Percentiles rank a stretch among this genome's conserved stretches.
These are phyloP conservation scores for Zhuliangozyma blackwelliae DNA, from an alignment of 1,139 yeast species.

Conservation along the genomic window DNA sequence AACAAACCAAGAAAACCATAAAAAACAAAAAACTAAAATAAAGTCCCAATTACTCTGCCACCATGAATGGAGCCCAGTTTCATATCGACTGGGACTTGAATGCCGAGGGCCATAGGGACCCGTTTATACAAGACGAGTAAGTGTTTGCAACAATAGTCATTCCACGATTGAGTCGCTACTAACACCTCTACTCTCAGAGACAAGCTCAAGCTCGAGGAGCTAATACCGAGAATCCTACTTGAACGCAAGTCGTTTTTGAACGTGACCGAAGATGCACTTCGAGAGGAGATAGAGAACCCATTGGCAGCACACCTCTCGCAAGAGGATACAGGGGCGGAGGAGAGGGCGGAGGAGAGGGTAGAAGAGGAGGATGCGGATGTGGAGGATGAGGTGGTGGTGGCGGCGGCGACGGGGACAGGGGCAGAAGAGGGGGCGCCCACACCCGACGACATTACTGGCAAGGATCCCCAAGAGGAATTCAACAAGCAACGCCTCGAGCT, in stretches of 20 bases:
- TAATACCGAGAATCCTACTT: conserved; percentile 37
- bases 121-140: conserved; percentile 39
- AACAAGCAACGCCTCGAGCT: conserved; percentile 54
- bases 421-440: conserved; percentile 2
- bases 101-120: conserved; percentile 31
- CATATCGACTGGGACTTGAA: conserved; percentile 11
- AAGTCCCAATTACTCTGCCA: no score
- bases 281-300: conserved; percentile 15
- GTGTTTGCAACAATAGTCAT: conserved; percentile 10
- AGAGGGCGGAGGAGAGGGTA: no score
- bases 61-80: no score
- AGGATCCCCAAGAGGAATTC: conserved; percentile 43
- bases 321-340: no score
- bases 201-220: conserved; percentile 32
- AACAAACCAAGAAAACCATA: neutral
- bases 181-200: conserved; percentile 20
- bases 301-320: neutral
- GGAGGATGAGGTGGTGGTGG: conserved; percentile 4
- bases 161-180: neutral
- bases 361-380: neutral
- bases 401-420: no score
- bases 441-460: conserved; percentile 2
- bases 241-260: conserved; percentile 40
- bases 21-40: neutral
- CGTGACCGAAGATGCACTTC: conserved; percentile 54